Evolutionary conservation across 345 rosid genomes (phyloP).

Genomic region (Bruguiera parviflora): DNA sequence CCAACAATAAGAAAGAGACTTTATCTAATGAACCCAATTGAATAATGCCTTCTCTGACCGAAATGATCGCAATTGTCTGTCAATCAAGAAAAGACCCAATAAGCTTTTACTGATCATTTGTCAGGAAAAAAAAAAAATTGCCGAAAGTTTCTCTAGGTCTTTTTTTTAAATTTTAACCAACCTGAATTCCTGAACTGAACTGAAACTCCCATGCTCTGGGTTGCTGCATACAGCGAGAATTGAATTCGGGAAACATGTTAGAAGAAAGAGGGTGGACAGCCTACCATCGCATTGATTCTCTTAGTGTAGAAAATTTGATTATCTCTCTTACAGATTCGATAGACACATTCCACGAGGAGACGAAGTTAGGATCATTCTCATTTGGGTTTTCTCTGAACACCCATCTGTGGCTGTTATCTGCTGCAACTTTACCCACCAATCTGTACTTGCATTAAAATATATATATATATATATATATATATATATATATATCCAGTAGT

Average conservation of each 20-base stretch:
- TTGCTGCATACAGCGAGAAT: conserved; percentile 35
- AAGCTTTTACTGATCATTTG: not conserved
- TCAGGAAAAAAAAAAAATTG: not conserved
- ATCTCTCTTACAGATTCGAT: conserved; percentile 55
- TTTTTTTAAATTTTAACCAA: conserved; percentile 8
- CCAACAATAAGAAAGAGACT: conserved; percentile 24
- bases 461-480: not conserved
- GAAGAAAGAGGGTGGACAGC: not conserved
- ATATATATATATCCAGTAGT: not conserved
- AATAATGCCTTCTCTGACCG: conserved; percentile 69
- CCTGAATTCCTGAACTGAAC: conserved; percentile 74
- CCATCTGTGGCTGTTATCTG: conserved; percentile 74
- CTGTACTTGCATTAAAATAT: conserved; percentile 31
- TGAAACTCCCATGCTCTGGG: conserved; percentile 73
- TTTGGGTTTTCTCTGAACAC: conserved; percentile 43
- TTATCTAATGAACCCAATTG: conserved; percentile 70
- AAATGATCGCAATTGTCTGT: conserved; percentile 69
- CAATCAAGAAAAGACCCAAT: conserved; percentile 15
- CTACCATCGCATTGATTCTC: not conserved
- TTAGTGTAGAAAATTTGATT: not conserved
- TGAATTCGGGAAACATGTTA: conserved; percentile 1
- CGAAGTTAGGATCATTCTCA: conserved; percentile 41
- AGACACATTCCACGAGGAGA: conserved; percentile 51
- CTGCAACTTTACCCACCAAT: conserved; percentile 71
- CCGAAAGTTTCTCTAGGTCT: not conserved